A percentile compares a stretch with the other conserved stretches of the same genome.
Evolutionary conservation across 306 rosid species (phyloP).

Genomic region (Herpetospermum pedunculosum): DNA sequence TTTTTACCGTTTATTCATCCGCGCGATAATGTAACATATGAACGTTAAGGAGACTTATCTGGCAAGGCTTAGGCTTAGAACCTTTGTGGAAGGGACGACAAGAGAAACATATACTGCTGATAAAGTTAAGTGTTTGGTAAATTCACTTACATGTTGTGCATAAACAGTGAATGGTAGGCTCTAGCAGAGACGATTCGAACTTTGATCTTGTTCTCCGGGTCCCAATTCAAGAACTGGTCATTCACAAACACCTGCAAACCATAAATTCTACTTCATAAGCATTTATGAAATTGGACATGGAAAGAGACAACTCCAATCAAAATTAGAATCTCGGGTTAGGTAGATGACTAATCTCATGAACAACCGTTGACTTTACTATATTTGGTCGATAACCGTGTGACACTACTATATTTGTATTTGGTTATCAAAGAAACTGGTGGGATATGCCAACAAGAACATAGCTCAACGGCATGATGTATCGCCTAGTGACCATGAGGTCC

Average conservation of each 20-base stretch:
- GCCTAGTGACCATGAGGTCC: too few relatives aligned
- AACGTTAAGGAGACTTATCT: conserved; percentile 3
- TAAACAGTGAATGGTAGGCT: conserved; percentile 92
- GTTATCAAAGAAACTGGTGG: too few relatives aligned
- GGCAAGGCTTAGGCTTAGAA: conserved; percentile 6
- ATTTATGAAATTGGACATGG: neutral
- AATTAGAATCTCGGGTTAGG: too few relatives aligned
- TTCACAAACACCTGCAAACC: conserved; percentile 67
- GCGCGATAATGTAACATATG: neutral
- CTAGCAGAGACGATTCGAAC: conserved; percentile 81
- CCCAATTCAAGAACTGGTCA: conserved; percentile 92
- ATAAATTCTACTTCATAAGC: neutral
- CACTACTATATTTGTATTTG: too few relatives aligned
- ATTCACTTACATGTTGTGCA: conserved; percentile 94
- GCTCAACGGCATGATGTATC: too few relatives aligned
- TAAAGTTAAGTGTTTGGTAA: neutral
- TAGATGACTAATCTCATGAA: too few relatives aligned
- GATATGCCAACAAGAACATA: too few relatives aligned
- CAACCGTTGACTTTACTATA: too few relatives aligned
- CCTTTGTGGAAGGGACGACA: conserved; percentile 11
- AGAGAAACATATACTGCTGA: conserved; percentile 13
- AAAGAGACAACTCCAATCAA: neutral
- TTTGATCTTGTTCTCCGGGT: conserved; percentile 65
- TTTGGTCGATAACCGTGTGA: too few relatives aligned
- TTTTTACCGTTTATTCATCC: conserved; percentile 2